phyloP scores from a whole-genome alignment of 2,329 filamentous ascomycete genomes.

The Penicillium sp. region DNA sequence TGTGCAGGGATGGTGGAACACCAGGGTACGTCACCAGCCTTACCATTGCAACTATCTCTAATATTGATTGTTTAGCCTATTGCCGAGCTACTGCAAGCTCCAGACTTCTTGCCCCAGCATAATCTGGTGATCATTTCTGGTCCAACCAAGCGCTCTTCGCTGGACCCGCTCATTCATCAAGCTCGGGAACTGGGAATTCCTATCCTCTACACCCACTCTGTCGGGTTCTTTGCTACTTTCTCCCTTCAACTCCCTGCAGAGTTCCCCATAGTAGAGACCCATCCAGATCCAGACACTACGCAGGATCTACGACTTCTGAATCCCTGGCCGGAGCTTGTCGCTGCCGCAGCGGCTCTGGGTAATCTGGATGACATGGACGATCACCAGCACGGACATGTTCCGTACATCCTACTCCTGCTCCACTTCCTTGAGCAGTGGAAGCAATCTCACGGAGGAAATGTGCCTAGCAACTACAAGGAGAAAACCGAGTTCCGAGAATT shows the following conservation, averaged over 20 bases:
- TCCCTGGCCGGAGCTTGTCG: constrained; percentile 76
- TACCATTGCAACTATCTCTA: neutral
- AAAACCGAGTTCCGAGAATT: constrained; percentile 75
- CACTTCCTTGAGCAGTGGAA: constrained; percentile 82
- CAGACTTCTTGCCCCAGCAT: constrained; percentile 44
- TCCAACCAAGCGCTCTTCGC: constrained; percentile 51
- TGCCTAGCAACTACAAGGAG: constrained; percentile 72
- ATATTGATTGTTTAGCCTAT: constrained; percentile 27
- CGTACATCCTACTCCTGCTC: constrained; percentile 76
- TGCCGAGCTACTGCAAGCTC: constrained; percentile 34
- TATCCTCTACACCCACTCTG: constrained; percentile 76
- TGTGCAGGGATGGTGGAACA: constrained; percentile 68
- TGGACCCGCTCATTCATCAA: constrained; percentile 49
- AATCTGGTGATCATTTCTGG: constrained; percentile 59
- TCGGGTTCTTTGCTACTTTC: constrained; percentile 88
- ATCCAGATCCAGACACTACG: constrained; percentile 79
- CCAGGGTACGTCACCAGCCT: constrained; percentile 44
- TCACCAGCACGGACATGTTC: constrained; percentile 86
- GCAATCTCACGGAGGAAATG: constrained; percentile 57
- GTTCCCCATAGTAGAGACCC: constrained; percentile 91
- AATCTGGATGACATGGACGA: constrained; percentile 65
- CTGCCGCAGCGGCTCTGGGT: constrained; percentile 60
- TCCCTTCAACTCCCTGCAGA: constrained; percentile 69
- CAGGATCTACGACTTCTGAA: constrained; percentile 77
- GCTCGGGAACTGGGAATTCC: constrained; percentile 60